phyloP scores from a whole-genome alignment of 1,139 yeast species.

The Nematodospora anomalae region DNA sequence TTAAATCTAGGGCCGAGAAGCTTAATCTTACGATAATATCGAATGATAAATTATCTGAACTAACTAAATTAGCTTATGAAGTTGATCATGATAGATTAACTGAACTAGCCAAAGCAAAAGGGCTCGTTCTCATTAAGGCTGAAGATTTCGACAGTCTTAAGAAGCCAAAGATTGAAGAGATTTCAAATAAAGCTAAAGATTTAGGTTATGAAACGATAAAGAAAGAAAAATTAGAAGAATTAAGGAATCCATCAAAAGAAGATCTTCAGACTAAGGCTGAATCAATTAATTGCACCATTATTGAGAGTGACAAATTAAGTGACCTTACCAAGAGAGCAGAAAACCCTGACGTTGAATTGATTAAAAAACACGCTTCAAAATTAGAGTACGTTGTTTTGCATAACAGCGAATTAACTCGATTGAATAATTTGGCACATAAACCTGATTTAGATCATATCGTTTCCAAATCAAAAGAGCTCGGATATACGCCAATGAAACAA shows the following conservation, averaged over 20 bases:
- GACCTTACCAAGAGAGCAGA: constrained; percentile 6
- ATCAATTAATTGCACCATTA: constrained; percentile 1
- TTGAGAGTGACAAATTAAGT: constrained; percentile 12
- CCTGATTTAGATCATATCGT: constrained; percentile 18
- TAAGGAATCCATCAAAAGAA: constrained; percentile 18
- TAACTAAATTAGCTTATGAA: constrained; percentile 16
- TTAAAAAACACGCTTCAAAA: constrained; percentile 10
- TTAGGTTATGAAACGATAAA: constrained; percentile 22
- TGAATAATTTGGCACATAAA: constrained; percentile 13
- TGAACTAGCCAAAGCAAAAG: constrained; percentile 21
- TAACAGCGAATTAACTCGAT: constrained; percentile 18
- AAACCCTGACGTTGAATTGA: constrained; percentile 8
- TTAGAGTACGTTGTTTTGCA: constrained; percentile 25
- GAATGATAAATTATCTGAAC: constrained; percentile 17
- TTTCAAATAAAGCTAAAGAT: constrained; percentile 11
- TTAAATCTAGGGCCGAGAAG: constrained; percentile 22
- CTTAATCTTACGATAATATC: constrained; percentile 20
- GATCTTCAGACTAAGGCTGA: constrained; percentile 17
- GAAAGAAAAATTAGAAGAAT: constrained; percentile 16
- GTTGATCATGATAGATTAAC: constrained; percentile 28
- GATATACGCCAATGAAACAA: constrained; percentile 17
- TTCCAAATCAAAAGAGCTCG: constrained; percentile 15
- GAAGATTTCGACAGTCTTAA: constrained; percentile 15
- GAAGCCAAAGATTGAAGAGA: constrained; percentile 16
- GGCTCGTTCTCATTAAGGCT: constrained; percentile 22